These are phyloP conservation scores for Fraxinus sp. DNA, from an alignment of 305 asterid genomes.

Conservation along the genomic window DNA sequence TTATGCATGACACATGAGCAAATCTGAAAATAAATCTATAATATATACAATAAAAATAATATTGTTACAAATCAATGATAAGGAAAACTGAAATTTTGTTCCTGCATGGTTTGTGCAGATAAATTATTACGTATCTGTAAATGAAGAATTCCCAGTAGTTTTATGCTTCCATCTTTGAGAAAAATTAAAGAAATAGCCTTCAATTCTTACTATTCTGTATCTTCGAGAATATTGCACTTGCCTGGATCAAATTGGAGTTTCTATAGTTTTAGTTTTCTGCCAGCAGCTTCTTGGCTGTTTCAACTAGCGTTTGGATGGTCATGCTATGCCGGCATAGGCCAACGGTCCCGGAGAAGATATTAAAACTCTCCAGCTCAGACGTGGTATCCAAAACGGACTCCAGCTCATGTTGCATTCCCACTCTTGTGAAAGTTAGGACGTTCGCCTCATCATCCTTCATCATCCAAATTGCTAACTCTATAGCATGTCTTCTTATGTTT, in stretches of 20 bases:
- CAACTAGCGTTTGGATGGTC: conserved; percentile 60
- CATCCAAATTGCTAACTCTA: conserved; percentile 87
- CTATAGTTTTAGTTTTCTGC: conserved; percentile 25
- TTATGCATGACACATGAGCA: background rate
- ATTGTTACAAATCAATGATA: background rate
- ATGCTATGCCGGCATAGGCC: conserved; percentile 66
- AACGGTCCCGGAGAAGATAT: conserved; percentile 79
- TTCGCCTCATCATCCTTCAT: conserved; percentile 56
- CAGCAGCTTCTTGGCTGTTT: conserved; percentile 55
- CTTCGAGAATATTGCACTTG: background rate
- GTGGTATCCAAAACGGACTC: conserved; percentile 66
- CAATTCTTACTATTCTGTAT: background rate
- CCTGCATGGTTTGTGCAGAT: conserved; percentile 17
- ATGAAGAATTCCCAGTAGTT: background rate
- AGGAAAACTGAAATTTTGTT: background rate
- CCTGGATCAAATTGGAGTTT: background rate
- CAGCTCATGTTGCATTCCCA: conserved; percentile 64
- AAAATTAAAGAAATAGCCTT: background rate
- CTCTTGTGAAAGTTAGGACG: conserved; percentile 35
- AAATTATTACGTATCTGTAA: background rate
- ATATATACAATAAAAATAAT: background rate
- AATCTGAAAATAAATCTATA: too few species aligned
- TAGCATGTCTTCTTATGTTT: conserved; percentile 68
- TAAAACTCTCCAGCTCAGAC: conserved; percentile 86
- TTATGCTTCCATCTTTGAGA: background rate